Evolutionary conservation across 306 rosid species (phyloP).

Genomic region (Trichosanthes truncata): DNA sequence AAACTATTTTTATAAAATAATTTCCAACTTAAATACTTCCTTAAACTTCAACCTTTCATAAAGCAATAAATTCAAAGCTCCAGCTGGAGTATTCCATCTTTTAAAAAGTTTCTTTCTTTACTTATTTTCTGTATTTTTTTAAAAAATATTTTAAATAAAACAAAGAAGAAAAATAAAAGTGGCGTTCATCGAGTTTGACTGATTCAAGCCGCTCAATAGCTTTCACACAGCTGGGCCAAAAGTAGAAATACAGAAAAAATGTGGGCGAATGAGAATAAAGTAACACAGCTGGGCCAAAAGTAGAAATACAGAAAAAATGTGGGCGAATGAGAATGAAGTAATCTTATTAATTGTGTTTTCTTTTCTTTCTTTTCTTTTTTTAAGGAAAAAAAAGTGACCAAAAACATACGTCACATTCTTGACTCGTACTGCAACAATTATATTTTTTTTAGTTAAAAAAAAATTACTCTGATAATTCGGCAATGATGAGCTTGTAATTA

Average conservation of each 20-base stretch:
- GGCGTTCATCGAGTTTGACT: background rate
- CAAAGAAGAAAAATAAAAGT: background rate
- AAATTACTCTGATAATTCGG: background rate
- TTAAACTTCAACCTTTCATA: background rate
- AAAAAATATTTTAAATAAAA: background rate
- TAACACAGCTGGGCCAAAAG: background rate
- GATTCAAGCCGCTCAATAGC: background rate
- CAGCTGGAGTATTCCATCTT: constrained; percentile 5
- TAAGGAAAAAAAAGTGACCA: background rate
- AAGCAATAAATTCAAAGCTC: background rate
- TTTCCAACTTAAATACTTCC: background rate
- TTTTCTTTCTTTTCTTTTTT: background rate
- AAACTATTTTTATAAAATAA: background rate
- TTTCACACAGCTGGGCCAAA: background rate
- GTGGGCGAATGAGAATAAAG: background rate
- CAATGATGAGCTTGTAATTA: background rate
- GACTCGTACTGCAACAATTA: background rate
- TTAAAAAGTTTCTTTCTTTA: background rate
- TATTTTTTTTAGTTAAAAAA: background rate
- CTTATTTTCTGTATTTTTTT: background rate
- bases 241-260: background rate
- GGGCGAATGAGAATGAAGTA: background rate
- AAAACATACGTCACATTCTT: background rate
- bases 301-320: background rate
- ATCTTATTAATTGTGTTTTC: background rate